Evolutionary conservation across 176 grass and related monocot species (phyloP).

Genomic region (Triticum urartu): DNA sequence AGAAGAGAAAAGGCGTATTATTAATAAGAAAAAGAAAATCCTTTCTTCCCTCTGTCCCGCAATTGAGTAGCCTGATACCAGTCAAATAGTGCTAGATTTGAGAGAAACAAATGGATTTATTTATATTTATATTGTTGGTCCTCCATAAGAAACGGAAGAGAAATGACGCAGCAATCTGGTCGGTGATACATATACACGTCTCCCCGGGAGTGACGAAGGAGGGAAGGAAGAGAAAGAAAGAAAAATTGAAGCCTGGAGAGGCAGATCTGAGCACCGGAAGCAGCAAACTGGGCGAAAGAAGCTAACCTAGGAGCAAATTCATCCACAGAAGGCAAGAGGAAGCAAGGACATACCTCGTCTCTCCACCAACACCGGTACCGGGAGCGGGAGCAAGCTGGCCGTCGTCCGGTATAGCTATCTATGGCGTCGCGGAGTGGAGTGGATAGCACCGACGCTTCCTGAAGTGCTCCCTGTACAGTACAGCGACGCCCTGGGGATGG

Average conservation of each 20-base stretch:
- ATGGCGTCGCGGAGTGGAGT: not conserved
- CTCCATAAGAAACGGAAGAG: too few relatives aligned
- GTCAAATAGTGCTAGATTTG: not conserved
- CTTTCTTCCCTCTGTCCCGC: not conserved
- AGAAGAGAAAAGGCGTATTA: not conserved
- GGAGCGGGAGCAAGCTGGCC: not conserved
- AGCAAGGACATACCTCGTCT: not conserved
- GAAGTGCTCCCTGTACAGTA: not conserved
- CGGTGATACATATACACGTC: not conserved
- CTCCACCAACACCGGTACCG: not conserved
- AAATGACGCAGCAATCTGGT: not conserved
- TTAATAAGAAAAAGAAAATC: not conserved
- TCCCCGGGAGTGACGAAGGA: not conserved
- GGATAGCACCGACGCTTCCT: not conserved
- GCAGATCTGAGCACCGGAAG: not conserved
- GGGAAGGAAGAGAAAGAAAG: not conserved
- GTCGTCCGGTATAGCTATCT: not conserved
- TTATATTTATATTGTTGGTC: too few relatives aligned
- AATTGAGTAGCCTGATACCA: not conserved
- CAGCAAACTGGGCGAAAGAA: not conserved
- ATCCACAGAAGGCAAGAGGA: not conserved
- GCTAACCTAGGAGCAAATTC: not conserved
- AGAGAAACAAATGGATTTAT: not conserved
- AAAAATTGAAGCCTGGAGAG: not conserved
- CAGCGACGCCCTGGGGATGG: not conserved